Conservation (phyloP, 768 basidiomycete species). For the Porphyrellus cyaneotinctus region DNA sequence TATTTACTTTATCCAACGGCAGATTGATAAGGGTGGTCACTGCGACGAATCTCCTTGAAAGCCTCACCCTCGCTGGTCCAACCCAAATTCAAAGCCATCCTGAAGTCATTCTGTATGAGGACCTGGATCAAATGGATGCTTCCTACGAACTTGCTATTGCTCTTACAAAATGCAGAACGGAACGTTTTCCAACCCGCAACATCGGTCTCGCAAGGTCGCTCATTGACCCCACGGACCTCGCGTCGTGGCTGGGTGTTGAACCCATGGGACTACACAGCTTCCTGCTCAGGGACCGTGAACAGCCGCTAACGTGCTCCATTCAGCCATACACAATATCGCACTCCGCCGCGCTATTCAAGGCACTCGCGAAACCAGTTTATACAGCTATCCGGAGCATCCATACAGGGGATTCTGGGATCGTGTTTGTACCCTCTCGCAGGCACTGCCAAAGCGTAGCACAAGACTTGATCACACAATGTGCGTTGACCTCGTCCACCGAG, state of each 20-base stretch:
- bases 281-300: conserved; percentile 77
- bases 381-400: conserved; percentile 54
- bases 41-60: conserved; percentile 45
- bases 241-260: conserved; percentile 77
- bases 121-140: conserved; percentile 77
- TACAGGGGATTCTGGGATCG: conserved; percentile 52
- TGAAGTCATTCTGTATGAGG: conserved; percentile 74
- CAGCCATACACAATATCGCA: conserved; percentile 84
- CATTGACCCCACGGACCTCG: conserved; percentile 75
- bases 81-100: conserved; percentile 36
- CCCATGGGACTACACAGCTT: conserved; percentile 66
- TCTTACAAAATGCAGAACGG: conserved; percentile 60
- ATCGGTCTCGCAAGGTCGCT: conserved; percentile 78
- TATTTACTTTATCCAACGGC: conserved; percentile 36
- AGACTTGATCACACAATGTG: conserved; percentile 86
- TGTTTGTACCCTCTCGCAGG: conserved; percentile 84
- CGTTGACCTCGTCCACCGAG: conserved; percentile 65
- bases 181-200: conserved; percentile 59
- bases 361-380: conserved; percentile 89
- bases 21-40: conserved; percentile 56
- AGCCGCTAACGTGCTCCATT: conserved; percentile 61
- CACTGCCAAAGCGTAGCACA: conserved; percentile 72
- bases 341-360: conserved; percentile 82
- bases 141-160: conserved; percentile 82
- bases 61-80: conserved; percentile 34